Conservation (phyloP, 192 early-diverging fungal genomes). For the Dissophora globulifera region DNA sequence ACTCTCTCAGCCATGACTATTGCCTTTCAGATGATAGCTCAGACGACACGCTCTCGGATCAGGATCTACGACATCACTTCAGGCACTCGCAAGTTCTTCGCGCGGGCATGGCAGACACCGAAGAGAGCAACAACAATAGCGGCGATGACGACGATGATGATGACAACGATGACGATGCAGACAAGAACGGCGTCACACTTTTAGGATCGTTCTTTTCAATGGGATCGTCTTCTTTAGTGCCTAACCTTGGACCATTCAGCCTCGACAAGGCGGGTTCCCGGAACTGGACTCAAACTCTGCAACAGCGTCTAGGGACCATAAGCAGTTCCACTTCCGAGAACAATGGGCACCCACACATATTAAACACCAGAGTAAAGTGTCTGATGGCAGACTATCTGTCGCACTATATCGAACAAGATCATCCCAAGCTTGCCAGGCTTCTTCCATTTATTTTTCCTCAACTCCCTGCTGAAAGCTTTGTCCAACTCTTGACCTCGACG, state of each 20-base stretch:
- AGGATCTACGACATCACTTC: slow-evolving; percentile 1
- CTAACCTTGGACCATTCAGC: slow-evolving; percentile 30
- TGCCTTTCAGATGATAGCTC: background rate
- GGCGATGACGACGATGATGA: slow-evolving; percentile 4
- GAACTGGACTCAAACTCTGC: slow-evolving; percentile 17
- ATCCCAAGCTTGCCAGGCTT: slow-evolving; percentile 12
- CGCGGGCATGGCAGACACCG: background rate
- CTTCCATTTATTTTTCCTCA: slow-evolving; percentile 24
- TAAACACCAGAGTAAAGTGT: background rate
- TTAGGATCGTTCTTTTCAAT: background rate
- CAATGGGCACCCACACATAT: background rate
- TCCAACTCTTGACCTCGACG: slow-evolving; percentile 11
- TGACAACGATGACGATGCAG: slow-evolving; percentile 1
- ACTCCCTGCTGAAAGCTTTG: slow-evolving; percentile 30
- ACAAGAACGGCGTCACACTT: background rate
- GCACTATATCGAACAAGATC: slow-evolving; percentile 36
- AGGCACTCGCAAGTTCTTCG: background rate
- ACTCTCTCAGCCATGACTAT: background rate
- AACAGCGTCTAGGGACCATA: slow-evolving; percentile 4
- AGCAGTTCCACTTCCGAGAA: background rate
- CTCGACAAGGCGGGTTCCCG: background rate
- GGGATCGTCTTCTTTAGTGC: background rate
- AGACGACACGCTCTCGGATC: background rate
- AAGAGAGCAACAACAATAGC: background rate
- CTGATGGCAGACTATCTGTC: slow-evolving; percentile 36